Percentiles rank a stretch among this genome's conserved stretches.
These are phyloP conservation scores for Whalleya microplaca DNA, from an alignment of 2,329 filamentous ascomycete species.

Conservation along the genomic window DNA sequence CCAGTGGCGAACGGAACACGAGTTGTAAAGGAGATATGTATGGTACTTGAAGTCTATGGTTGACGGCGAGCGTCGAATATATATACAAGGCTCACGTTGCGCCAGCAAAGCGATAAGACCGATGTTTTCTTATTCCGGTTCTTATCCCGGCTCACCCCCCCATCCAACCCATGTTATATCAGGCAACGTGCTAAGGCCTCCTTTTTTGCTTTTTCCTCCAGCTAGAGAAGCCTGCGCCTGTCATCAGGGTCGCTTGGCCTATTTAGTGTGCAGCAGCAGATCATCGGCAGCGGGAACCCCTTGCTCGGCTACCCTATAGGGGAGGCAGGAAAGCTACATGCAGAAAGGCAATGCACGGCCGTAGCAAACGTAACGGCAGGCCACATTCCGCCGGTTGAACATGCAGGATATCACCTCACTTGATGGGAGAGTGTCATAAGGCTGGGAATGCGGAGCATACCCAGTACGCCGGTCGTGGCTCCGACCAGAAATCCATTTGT, in stretches of 20 bases:
- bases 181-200: background rate
- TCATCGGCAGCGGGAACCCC: slow-evolving; percentile 5
- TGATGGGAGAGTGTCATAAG: background rate
- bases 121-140: background rate
- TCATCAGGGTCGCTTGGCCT: slow-evolving; percentile 7
- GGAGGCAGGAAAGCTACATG: slow-evolving; percentile 19
- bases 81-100: slow-evolving; percentile 12
- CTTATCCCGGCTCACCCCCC: background rate
- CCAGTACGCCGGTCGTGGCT: background rate
- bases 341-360: slow-evolving; percentile 9
- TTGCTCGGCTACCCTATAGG: slow-evolving; percentile 3
- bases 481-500: background rate
- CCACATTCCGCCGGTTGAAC: slow-evolving; percentile 4
- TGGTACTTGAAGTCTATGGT: background rate
- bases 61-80: background rate
- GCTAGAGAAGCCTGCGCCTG: slow-evolving; percentile 9
- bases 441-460: background rate
- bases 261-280: slow-evolving; percentile 1
- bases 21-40: background rate
- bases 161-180: background rate
- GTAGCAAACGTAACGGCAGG: slow-evolving; percentile 13
- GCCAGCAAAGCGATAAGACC: background rate
- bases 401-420: background rate
- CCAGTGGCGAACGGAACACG: background rate
- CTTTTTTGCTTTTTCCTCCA: slow-evolving; percentile 12